Evolutionary conservation across 2,329 filamentous ascomycete genomes (phyloP), one percentile per base, ranked within the genome.

Genomic region (Botrytis sinoallii): DNA sequence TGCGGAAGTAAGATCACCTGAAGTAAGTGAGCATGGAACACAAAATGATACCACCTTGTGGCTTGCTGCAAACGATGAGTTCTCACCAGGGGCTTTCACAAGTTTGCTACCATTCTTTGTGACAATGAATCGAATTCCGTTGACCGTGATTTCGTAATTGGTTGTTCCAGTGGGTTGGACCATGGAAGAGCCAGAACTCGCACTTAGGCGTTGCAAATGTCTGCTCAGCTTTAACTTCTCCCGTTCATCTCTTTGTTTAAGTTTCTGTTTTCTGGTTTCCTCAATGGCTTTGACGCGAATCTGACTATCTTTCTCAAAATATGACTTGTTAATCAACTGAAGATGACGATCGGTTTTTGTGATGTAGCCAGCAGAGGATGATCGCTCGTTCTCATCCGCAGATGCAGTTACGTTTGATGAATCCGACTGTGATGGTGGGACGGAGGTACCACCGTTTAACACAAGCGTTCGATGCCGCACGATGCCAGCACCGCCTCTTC

Each of bases 71-170:
- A 38, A 69, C 40, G 55, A 60, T 61, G 64, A 61, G 46, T 59
- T 75, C 80, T 86, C 84, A 96, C 93, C 92, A 79, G 89, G 87
- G 75, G 91, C 83, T 80, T 92, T 92, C 75, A 93, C 86, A 59
- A 97, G 88, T 83, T 97, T 97, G 86, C 93, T 95, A 77, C 94
- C 94, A 77, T 92, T 91, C 76, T 92, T 89, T 29, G 89, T 85
- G 55, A 97, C 89, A 73, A 87, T 85, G 81, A 96, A 97, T 42
- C 88, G 88, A 70, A 95, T 89, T 78, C 91, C 92, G 71, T 93
- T 87, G 70, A 97, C 86, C 32, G 85, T 82, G 64, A 97, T 85
- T 79, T 93, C 89, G 80, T 93, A 85, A 77, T 84, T 82, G 77
- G 82, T 80, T 81, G 82, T 75, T 72, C 72, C 73, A 74, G 63